A percentile compares a stretch with the other conserved stretches of the same genome.
These are phyloP conservation scores for Vigna hirtella DNA, from an alignment of 306 rosid genomes.

Conservation along the genomic window DNA sequence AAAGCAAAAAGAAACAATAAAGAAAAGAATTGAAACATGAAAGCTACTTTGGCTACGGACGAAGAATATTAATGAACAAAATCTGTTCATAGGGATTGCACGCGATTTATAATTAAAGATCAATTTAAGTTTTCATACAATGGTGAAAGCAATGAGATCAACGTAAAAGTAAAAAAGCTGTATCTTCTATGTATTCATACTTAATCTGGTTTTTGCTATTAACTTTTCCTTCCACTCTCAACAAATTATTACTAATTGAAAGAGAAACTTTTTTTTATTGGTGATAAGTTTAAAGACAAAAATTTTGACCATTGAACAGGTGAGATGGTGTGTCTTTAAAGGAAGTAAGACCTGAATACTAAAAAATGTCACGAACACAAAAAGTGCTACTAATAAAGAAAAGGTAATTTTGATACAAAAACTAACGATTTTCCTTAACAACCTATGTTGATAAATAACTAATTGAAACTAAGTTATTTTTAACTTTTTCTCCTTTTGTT, in stretches of 20 bases:
- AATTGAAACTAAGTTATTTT: too few relatives aligned
- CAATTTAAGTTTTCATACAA: constrained; percentile 20
- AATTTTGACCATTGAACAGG: background rate
- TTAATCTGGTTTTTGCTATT: constrained; percentile 19
- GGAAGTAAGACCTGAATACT: too few relatives aligned
- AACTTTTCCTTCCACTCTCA: constrained; percentile 8
- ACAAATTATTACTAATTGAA: constrained; percentile 20
- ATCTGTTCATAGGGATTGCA: constrained; percentile 8
- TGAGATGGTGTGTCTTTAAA: background rate
- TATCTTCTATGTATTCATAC: constrained; percentile 9
- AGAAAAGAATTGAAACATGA: background rate
- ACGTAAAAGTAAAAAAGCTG: constrained; percentile 9
- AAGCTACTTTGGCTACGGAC: background rate
- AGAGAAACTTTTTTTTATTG: constrained; percentile 11
- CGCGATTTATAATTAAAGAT: constrained; percentile 19
- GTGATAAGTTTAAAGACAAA: constrained; percentile 24
- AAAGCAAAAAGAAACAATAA: background rate
- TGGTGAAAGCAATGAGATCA: constrained; percentile 24
- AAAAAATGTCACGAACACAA: too few relatives aligned
- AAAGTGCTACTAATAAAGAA: too few relatives aligned
- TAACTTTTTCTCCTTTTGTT: too few relatives aligned
- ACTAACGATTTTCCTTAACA: too few relatives aligned
- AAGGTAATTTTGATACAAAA: too few relatives aligned
- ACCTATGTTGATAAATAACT: too few relatives aligned
- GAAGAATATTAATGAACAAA: background rate